These are phyloP conservation scores for Talaromyces marneffei DNA, from an alignment of 2,329 filamentous ascomycete genomes.

Conservation along the genomic window DNA sequence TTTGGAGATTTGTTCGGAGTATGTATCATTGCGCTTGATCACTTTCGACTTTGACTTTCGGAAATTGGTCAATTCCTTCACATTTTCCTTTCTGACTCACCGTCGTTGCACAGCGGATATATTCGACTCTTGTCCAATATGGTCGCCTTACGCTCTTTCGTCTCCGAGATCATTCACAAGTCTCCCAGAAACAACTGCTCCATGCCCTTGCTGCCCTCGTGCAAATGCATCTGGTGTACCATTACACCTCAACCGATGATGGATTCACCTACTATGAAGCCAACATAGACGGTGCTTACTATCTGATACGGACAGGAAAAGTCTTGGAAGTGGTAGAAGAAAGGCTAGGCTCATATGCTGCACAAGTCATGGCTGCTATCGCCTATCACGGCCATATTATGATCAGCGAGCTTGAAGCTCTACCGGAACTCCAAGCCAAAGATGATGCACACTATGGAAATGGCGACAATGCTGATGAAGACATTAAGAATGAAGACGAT, in stretches of 20 bases:
- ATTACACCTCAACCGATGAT: slow-evolving; percentile 59
- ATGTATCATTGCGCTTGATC: slow-evolving; percentile 37
- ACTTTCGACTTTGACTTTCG: background rate
- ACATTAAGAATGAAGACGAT: background rate
- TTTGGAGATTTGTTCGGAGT: slow-evolving; percentile 91
- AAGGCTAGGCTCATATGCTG: slow-evolving; percentile 68
- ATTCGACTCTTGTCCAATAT: slow-evolving; percentile 68
- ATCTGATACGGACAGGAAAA: slow-evolving; percentile 72
- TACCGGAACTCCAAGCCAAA: slow-evolving; percentile 30
- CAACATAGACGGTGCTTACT: slow-evolving; percentile 73
- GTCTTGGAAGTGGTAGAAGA: slow-evolving; percentile 69
- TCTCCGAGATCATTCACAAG: slow-evolving; percentile 64
- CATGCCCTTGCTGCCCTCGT: slow-evolving; percentile 78
- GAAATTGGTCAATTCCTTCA: background rate
- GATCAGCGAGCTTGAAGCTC: slow-evolving; percentile 40
- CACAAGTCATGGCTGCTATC: slow-evolving; percentile 67
- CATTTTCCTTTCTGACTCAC: slow-evolving; percentile 3
- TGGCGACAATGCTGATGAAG: slow-evolving; percentile 13
- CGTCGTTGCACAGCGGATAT: slow-evolving; percentile 62
- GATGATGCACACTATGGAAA: slow-evolving; percentile 18
- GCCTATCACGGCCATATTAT: slow-evolving; percentile 70
- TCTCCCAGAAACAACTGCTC: slow-evolving; percentile 69
- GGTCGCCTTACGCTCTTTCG: slow-evolving; percentile 69
- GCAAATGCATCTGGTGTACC: slow-evolving; percentile 80
- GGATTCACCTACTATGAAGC: slow-evolving; percentile 73